These are phyloP conservation scores for Umbellularia californica DNA, from an alignment of 164 flowering plant species.

Conservation along the genomic window DNA sequence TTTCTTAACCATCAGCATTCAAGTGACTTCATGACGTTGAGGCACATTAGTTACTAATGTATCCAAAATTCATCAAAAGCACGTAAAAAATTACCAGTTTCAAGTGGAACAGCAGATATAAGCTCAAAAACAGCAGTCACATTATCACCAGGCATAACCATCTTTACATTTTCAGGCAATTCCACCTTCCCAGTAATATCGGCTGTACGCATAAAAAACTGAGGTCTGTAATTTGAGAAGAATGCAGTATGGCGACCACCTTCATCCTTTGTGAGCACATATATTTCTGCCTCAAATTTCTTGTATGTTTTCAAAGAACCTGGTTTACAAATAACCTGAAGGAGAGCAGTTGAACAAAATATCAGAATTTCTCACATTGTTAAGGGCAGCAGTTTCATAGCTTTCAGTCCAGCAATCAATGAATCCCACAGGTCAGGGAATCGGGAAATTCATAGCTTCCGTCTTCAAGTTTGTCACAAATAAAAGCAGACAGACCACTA, in stretches of 20 bases:
- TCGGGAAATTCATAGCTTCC: not conserved
- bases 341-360: not conserved
- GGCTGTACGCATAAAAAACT: slow-evolving; percentile 94
- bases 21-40: not conserved
- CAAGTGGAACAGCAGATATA: slow-evolving; percentile 77
- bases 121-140: slow-evolving; percentile 90
- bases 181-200: slow-evolving; percentile 93
- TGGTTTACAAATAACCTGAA: slow-evolving; percentile 89
- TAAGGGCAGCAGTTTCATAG: not conserved
- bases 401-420: not conserved
- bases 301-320: slow-evolving; percentile 68
- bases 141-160: slow-evolving; percentile 99
- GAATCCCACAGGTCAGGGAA: not conserved
- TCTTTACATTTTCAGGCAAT: slow-evolving; percentile 90
- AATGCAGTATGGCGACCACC: slow-evolving; percentile 99
- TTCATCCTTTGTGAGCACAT: slow-evolving; percentile 95
- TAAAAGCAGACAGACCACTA: not conserved
- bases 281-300: slow-evolving; percentile 91
- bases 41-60: not conserved
- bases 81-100: slow-evolving; percentile 52
- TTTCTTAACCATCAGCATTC: not conserved
- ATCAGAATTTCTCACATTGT: not conserved
- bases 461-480: not conserved
- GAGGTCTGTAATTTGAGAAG: slow-evolving; percentile 91
- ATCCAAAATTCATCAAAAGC: not conserved